Base-by-base conservation (phyloP, 768 basidiomycete species). In the Psilocybe subaeruginosa region DNA sequence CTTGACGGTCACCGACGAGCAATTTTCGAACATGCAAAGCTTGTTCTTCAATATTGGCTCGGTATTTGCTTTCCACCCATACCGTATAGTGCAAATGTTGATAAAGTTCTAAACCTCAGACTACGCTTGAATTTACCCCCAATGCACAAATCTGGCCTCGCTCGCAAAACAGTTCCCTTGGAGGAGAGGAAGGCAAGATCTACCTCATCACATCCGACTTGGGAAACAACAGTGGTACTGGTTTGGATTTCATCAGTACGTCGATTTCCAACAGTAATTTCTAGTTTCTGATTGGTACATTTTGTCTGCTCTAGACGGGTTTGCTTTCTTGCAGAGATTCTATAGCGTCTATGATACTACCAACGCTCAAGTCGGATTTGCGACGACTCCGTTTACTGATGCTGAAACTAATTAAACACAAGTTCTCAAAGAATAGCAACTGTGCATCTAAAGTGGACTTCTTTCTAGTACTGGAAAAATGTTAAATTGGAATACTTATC, bases 61-160 rank as follows among this genome's bases (percentile, higher is more conserved):
- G 9, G 80, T 82, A 39, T 58, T 72, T 70, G 23, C 27, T 60
- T 49, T 47, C 16, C 51, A 41, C 45, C 27, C 4, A 16, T 19
- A 5, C 16, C 31, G 9, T 35, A 3, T 35, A 29, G 3, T 19
- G 14, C 17, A 3, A 4, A 3, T 1, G 6, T 37, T 27, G 19
- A 33, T 54, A 27, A 43, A 55, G 31, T 17, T 23, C 52, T 23
- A 6, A 23, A 12, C 59, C 12, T 35, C 27, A 83, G 79, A 72
- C 75, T 29, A 79, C 77, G 7, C 85, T 78, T 62, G 82, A 84
- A 67, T 68, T 89, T 56, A 85, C 82, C 1, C 66, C 82, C 4
- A 85, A 87, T 60, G 86, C 86, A 0, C 87, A 90, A 74, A 84
- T 86, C 60, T 89, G 87, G 85, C 87, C 86, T 1, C 81, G 84